Percentiles rank a stretch among this genome's conserved stretches.
Evolutionary conservation across 306 rosid genomes (phyloP).

Genomic region (Amphicarpaea edgeworthii): DNA sequence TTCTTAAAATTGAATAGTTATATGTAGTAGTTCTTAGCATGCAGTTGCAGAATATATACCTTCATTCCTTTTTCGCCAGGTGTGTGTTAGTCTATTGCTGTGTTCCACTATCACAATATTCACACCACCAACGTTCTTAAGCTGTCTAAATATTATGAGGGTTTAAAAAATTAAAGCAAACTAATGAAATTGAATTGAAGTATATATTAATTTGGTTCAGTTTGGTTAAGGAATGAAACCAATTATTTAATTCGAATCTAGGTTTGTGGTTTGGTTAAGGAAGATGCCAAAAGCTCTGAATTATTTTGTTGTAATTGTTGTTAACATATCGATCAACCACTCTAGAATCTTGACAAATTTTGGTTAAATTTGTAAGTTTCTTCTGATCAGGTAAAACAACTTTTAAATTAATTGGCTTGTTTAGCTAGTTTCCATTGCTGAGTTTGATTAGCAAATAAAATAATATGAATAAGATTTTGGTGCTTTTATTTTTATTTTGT

Average conservation of each 20-base stretch:
- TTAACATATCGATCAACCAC: not conserved
- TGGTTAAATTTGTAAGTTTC: not conserved
- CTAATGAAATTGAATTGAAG: not conserved
- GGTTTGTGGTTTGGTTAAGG: not conserved
- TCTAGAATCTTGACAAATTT: not conserved
- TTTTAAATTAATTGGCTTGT: not conserved
- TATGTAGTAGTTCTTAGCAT: not conserved
- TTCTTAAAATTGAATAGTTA: not conserved
- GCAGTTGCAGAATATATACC: slow-evolving; percentile 16
- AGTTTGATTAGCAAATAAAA: not conserved
- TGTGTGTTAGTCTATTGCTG: not conserved
- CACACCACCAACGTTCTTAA: slow-evolving; percentile 44
- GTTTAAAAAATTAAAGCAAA: slow-evolving; percentile 5
- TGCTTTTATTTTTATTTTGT: not conserved
- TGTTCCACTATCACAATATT: slow-evolving; percentile 25
- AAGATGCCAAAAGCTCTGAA: not conserved
- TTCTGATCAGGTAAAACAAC: not conserved
- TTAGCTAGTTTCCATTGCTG: not conserved
- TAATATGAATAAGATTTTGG: not conserved
- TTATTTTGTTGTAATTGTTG: not conserved
- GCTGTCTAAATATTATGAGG: slow-evolving; percentile 44
- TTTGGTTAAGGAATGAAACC: not conserved
- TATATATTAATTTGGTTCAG: not conserved
- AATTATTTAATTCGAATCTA: slow-evolving; percentile 17
- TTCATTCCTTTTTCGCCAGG: slow-evolving; percentile 31